Evolutionary conservation across 306 rosid genomes (phyloP).

Genomic region (Boehmeria nivea): DNA sequence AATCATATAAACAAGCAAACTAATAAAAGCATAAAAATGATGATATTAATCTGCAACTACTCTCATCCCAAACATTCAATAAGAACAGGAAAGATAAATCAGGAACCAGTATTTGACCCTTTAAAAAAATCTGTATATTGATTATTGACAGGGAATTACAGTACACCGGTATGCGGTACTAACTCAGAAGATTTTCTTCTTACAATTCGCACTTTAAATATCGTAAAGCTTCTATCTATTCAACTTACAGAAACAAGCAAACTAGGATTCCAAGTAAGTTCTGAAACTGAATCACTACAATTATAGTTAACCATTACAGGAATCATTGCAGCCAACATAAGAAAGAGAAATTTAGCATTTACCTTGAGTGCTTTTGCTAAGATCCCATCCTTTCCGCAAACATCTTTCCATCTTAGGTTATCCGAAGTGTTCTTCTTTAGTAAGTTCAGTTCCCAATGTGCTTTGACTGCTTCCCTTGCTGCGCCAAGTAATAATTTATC

Average conservation of each 20-base stretch:
- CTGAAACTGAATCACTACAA: neutral
- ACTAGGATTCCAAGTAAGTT: neutral
- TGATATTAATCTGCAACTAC: too few species aligned
- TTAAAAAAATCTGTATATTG: too few species aligned
- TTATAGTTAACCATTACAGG: neutral
- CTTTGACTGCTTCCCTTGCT: constrained; percentile 93
- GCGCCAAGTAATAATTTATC: constrained; percentile 97
- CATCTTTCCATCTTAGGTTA: constrained; percentile 79
- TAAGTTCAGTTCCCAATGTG: constrained; percentile 93
- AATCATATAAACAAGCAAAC: neutral
- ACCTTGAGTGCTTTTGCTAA: constrained; percentile 84
- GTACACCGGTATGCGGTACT: too few species aligned
- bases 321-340: constrained; percentile 7
- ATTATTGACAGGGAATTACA: too few species aligned
- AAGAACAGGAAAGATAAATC: too few species aligned
- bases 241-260: neutral
- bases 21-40: too few species aligned
- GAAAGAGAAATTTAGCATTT: constrained; percentile 26
- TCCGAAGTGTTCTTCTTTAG: constrained; percentile 65
- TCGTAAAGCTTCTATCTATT: too few species aligned
- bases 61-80: neutral
- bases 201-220: too few species aligned
- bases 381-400: constrained; percentile 84
- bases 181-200: too few species aligned
- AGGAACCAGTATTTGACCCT: too few species aligned